These are phyloP conservation scores for Geotrichum cucujoidarum DNA, from an alignment of 1,139 yeast species.

Conservation along the genomic window DNA sequence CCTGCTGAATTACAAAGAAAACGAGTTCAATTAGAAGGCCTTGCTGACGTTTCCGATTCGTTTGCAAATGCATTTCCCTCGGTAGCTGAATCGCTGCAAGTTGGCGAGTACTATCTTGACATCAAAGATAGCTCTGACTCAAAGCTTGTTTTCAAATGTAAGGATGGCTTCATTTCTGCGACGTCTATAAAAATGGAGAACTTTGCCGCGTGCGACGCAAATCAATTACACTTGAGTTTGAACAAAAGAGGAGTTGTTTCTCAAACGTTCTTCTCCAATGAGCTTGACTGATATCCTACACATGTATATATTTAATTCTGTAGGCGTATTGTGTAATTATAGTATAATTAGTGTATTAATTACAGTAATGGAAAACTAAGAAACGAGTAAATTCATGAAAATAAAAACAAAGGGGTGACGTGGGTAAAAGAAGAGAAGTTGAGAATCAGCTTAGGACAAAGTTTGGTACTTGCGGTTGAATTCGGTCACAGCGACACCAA, in stretches of 20 bases:
- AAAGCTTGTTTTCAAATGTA: slow-evolving; percentile 17
- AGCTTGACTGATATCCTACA: background rate
- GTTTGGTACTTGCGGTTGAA: slow-evolving; percentile 47
- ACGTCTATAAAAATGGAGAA: slow-evolving; percentile 18
- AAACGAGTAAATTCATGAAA: background rate
- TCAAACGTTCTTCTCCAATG: slow-evolving; percentile 7
- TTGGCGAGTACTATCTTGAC: slow-evolving; percentile 15
- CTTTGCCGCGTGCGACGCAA: slow-evolving; percentile 18
- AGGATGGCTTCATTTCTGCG: slow-evolving; percentile 21
- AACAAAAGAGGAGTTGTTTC: slow-evolving; percentile 20
- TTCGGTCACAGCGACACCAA: slow-evolving; percentile 75
- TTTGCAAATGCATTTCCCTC: slow-evolving; percentile 1
- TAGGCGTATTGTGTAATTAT: no score
- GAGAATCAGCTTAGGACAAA: slow-evolving; percentile 21
- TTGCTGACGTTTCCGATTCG: slow-evolving; percentile 8
- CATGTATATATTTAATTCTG: background rate
- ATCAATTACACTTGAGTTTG: slow-evolving; percentile 16
- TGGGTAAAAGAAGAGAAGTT: no score
- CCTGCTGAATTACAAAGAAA: slow-evolving; percentile 8
- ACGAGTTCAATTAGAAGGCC: slow-evolving; percentile 14
- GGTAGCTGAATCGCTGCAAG: background rate
- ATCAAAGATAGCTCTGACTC: slow-evolving; percentile 1
- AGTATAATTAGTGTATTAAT: background rate
- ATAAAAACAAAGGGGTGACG: no score
- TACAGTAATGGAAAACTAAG: background rate